phyloP scores from a whole-genome alignment of 805 yeast species.

The Metschnikowia lunata region DNA sequence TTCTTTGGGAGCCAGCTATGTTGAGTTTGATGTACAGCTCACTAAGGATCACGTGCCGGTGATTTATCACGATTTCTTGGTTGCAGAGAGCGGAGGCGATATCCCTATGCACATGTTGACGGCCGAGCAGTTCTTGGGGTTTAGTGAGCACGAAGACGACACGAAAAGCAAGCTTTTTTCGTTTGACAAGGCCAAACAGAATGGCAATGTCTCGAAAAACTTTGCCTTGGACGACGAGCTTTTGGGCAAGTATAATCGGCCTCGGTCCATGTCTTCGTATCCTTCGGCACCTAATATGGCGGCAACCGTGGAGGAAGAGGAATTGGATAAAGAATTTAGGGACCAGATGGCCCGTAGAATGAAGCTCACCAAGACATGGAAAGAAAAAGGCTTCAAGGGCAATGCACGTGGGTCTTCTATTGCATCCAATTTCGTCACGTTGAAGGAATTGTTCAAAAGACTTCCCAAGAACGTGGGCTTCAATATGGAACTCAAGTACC shows the following conservation, averaged over 20 bases:
- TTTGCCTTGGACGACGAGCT: conserved; percentile 36
- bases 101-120: conserved; percentile 94
- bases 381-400: conserved; percentile 85
- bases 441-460: conserved; percentile 76
- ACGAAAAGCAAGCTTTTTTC: conserved; percentile 7
- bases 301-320: conserved; percentile 24
- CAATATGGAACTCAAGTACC: conserved; percentile 91
- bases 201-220: conserved; percentile 17
- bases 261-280: conserved; percentile 38
- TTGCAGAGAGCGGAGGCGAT: conserved; percentile 93
- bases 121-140: conserved; percentile 75
- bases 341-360: conserved; percentile 54
- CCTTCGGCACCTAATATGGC: conserved; percentile 31
- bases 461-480: conserved; percentile 84
- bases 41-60: conserved; percentile 91
- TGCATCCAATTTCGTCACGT: conserved; percentile 87
- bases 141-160: conserved; percentile 30
- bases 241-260: conserved; percentile 29
- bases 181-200: conserved; percentile 9
- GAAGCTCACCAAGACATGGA: conserved; percentile 86
- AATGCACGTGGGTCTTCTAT: conserved; percentile 83
- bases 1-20: conserved; percentile 91
- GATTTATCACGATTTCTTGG: conserved; percentile 89
- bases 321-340: conserved; percentile 35
- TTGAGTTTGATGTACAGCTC: conserved; percentile 93